These are phyloP conservation scores for Neonothopanus nambi DNA, from an alignment of 1,284 basidiomycete genomes.

Conservation along the genomic window DNA sequence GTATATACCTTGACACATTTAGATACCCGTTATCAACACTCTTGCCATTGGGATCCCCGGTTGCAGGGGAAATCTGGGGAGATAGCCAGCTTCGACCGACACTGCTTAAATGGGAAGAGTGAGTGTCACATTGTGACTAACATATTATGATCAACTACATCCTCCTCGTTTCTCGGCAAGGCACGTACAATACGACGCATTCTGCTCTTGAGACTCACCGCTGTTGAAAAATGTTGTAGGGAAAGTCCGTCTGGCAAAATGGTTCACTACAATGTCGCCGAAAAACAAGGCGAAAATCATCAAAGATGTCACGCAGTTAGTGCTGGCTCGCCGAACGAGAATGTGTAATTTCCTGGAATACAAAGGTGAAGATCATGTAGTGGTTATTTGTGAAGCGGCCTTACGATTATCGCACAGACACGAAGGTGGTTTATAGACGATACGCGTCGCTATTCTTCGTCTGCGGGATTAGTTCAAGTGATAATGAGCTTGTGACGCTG, in stretches of 20 bases:
- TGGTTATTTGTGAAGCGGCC: neutral
- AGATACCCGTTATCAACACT: no score
- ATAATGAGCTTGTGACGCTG: slow-evolving; percentile 93
- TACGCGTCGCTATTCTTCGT: slow-evolving; percentile 99
- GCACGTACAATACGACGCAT: slow-evolving; percentile 35
- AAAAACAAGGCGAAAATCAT: slow-evolving; percentile 98
- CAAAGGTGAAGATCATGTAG: slow-evolving; percentile 72
- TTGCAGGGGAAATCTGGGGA: no score
- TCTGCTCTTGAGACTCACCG: neutral
- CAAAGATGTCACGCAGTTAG: slow-evolving; percentile 98
- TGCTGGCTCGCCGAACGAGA: slow-evolving; percentile 90
- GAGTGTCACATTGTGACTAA: no score
- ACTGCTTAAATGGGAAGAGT: no score
- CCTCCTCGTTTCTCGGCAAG: slow-evolving; percentile 92
- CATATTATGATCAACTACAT: slow-evolving; percentile 79
- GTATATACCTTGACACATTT: no score
- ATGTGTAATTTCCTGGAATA: slow-evolving; percentile 99
- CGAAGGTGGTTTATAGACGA: slow-evolving; percentile 95
- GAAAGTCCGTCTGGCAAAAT: slow-evolving; percentile 97
- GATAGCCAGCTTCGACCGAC: no score
- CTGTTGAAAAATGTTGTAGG: slow-evolving; percentile 47
- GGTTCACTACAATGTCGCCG: slow-evolving; percentile 95
- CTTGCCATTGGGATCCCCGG: no score
- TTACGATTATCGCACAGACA: slow-evolving; percentile 50
- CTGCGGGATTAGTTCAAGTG: slow-evolving; percentile 83